Percentiles rank a stretch among this genome's conserved stretches.
Conservation (phyloP, 1,284 basidiomycete species). For the Agroathelia rolfsii region DNA sequence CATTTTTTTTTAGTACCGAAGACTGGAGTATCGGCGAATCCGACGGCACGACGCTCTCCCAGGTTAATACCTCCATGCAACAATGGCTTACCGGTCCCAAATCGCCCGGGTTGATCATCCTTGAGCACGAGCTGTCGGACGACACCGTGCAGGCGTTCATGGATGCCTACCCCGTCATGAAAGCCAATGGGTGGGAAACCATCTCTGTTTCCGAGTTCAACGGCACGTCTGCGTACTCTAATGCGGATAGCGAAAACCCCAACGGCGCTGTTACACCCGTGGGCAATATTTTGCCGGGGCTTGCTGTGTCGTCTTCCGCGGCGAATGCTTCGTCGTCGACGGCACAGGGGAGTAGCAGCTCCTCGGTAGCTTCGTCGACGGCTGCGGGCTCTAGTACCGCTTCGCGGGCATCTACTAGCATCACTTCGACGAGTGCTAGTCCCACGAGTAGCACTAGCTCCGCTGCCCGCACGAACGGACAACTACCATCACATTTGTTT, state of each 20-base stretch:
- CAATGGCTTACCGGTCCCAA: slow-evolving; percentile 58
- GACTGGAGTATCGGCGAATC: slow-evolving; percentile 52
- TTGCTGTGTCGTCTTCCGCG: too few species aligned
- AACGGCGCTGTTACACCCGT: slow-evolving; percentile 12
- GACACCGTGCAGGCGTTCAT: slow-evolving; percentile 63
- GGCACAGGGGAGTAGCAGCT: too few species aligned
- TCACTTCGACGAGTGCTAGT: too few species aligned
- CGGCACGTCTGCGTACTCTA: slow-evolving; percentile 43
- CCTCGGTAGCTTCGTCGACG: too few species aligned
- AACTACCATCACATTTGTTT: too few species aligned
- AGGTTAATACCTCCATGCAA: slow-evolving; percentile 37
- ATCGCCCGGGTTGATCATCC: slow-evolving; percentile 63
- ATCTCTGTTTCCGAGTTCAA: slow-evolving; percentile 43
- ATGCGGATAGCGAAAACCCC: slow-evolving; percentile 26
- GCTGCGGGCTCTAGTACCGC: too few species aligned
- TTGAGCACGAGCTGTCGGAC: slow-evolving; percentile 76
- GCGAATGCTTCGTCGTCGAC: too few species aligned
- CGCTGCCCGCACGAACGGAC: too few species aligned
- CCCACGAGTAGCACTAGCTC: too few species aligned
- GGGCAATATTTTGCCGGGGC: slow-evolving; percentile 11
- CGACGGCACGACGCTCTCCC: slow-evolving; percentile 31
- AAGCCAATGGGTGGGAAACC: slow-evolving; percentile 57
- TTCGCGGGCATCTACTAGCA: too few species aligned
- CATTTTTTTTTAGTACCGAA: slow-evolving; percentile 34
- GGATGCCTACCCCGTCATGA: slow-evolving; percentile 53